phyloP scores from a whole-genome alignment of 768 basidiomycete genomes.

The Suillus ampliporus region DNA sequence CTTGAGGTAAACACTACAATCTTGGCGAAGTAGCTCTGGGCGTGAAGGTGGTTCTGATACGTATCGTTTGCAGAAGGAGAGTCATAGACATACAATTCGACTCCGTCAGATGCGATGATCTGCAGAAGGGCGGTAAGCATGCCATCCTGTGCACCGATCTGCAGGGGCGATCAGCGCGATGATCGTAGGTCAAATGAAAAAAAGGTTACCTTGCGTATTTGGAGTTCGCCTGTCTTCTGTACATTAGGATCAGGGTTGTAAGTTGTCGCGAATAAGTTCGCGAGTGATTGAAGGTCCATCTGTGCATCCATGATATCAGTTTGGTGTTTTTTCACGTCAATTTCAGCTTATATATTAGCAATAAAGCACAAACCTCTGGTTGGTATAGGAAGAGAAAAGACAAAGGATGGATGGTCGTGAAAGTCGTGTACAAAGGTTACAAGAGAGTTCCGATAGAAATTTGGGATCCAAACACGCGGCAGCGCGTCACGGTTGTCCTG shows the following conservation, averaged over 20 bases:
- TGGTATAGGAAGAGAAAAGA: slow-evolving; percentile 9
- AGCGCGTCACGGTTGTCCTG: background rate
- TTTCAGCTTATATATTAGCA: background rate
- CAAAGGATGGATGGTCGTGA: slow-evolving; percentile 16
- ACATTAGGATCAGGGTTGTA: slow-evolving; percentile 86
- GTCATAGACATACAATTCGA: slow-evolving; percentile 76
- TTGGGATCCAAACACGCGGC: slow-evolving; percentile 11
- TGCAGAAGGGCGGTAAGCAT: slow-evolving; percentile 83
- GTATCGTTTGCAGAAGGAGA: background rate
- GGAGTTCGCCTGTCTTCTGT: slow-evolving; percentile 83
- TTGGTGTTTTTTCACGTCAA: background rate
- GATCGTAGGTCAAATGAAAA: background rate
- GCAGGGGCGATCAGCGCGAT: slow-evolving; percentile 15
- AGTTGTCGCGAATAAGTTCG: slow-evolving; percentile 80
- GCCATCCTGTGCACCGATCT: slow-evolving; percentile 84
- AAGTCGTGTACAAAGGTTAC: slow-evolving; percentile 24
- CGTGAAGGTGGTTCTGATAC: background rate
- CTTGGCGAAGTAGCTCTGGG: slow-evolving; percentile 82
- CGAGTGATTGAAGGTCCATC: slow-evolving; percentile 80
- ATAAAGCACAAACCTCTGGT: background rate
- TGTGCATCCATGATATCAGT: slow-evolving; percentile 13
- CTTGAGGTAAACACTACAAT: slow-evolving; percentile 88
- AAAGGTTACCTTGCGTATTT: slow-evolving; percentile 76
- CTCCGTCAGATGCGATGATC: slow-evolving; percentile 79
- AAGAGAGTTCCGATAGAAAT: slow-evolving; percentile 15